phyloP scores from a whole-genome alignment of 495 filamentous ascomycete species.

The Penicillium macrosclerotiorum region DNA sequence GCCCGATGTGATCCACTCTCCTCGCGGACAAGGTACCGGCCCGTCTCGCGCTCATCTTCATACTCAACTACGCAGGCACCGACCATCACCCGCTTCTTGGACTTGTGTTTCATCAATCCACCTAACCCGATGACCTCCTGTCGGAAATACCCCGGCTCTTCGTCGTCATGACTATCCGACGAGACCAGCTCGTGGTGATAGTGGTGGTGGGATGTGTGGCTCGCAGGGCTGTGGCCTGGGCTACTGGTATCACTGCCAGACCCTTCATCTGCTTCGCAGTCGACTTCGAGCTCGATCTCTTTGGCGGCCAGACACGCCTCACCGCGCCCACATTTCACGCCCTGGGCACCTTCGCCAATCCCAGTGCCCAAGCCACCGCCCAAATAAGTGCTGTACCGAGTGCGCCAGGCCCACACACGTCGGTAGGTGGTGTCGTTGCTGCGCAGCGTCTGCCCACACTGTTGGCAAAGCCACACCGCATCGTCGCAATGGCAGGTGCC shows the following conservation, averaged over 20 bases:
- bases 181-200: slow-evolving; percentile 15
- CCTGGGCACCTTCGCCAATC: slow-evolving; percentile 83
- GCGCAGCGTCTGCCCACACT: slow-evolving; percentile 68
- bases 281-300: slow-evolving; percentile 75
- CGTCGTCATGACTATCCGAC: slow-evolving; percentile 35
- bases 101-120: slow-evolving; percentile 77
- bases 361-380: slow-evolving; percentile 76
- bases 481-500: slow-evolving; percentile 62
- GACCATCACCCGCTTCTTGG: slow-evolving; percentile 69
- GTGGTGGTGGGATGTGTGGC: slow-evolving; percentile 13
- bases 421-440: slow-evolving; percentile 71
- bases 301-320: slow-evolving; percentile 65
- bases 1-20: slow-evolving; percentile 44
- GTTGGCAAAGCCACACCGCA: slow-evolving; percentile 74
- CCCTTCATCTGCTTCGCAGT: slow-evolving; percentile 67
- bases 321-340: slow-evolving; percentile 77
- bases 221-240: slow-evolving; percentile 11
- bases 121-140: slow-evolving; percentile 89
- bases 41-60: slow-evolving; percentile 69
- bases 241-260: slow-evolving; percentile 25
- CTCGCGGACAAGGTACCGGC: slow-evolving; percentile 64
- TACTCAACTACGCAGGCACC: slow-evolving; percentile 80
- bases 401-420: slow-evolving; percentile 85
- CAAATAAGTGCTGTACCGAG: slow-evolving; percentile 74
- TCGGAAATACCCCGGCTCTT: slow-evolving; percentile 66